Evolutionary conservation across 345 rosid genomes (phyloP).

Genomic region (Hypericum androsaemum): DNA sequence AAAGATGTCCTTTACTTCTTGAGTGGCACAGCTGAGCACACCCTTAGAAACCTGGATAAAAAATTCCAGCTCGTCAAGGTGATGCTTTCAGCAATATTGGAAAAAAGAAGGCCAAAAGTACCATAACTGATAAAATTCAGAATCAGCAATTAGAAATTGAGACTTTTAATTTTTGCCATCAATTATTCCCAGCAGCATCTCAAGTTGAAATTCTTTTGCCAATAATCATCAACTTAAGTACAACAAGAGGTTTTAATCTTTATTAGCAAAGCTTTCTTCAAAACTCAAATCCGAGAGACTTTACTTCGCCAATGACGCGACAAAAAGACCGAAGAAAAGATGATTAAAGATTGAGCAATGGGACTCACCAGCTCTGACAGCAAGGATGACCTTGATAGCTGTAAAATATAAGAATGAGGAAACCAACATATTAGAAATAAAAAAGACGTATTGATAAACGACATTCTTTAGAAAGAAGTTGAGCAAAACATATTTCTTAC

Average conservation of each 20-base stretch:
- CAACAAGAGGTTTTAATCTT: no score
- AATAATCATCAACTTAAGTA: conserved; percentile 5
- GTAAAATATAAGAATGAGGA: conserved; percentile 15
- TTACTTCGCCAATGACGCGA: no score
- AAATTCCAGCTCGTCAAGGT: no score
- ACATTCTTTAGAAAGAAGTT: conserved; percentile 4
- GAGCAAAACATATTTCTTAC: conserved; percentile 24
- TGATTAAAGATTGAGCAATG: background rate
- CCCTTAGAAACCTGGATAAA: conserved; percentile 64
- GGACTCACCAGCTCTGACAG: conserved; percentile 79
- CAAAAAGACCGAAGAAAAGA: background rate
- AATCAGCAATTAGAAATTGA: no score
- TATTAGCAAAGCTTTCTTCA: no score
- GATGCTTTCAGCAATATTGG: no score
- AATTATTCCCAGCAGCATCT: no score
- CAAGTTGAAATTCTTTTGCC: no score
- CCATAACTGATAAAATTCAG: no score
- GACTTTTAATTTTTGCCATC: no score
- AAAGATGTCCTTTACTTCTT: conserved; percentile 92
- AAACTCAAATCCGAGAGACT: no score
- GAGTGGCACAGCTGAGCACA: conserved; percentile 86
- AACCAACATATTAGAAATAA: background rate
- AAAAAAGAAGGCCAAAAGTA: no score
- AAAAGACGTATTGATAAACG: conserved; percentile 1
- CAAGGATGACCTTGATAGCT: conserved; percentile 85